Base-by-base conservation (phyloP, 331 rosid genomes). In the Malus hybrid region DNA sequence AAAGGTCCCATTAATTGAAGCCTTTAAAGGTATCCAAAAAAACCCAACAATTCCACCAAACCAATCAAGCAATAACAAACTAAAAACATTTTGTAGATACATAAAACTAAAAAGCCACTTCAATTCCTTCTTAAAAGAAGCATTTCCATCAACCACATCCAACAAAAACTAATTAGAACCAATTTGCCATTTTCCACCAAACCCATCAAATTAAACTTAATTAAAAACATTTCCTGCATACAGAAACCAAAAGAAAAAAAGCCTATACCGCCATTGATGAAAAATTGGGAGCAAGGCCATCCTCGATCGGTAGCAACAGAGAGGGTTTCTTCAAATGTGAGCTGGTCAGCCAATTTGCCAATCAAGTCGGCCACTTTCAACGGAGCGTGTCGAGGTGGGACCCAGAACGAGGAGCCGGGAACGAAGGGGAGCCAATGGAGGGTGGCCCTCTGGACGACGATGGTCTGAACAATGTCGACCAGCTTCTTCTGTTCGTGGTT, bases 331-430 rank as follows among this genome's bases (percentile, higher is more conserved):
- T 83, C 90, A 4, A 73, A 76, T 29, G 80, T 19, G 50, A 80
- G 73, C 1, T 75, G 80, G 31, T 69, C 74, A 5, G 84, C 62
- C 67, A 88, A 55, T 10, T 80, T 87, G 9, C 85, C 82, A 0
- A 90, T 85, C 74, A 93, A 81, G 54, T 90, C 84, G n/a, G 77
- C 76, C 13, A 90, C 86, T 62, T 83, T 81, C 6, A 85, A 28
- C 0, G 84, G 83, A 3, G 82, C 27, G 0, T 80, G 84, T 0
- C 93, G 86, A 2, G 98, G 98, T 14, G 98, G 97, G 80, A 93
- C 98, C 98, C 98, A 93, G 83, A 93, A 93, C 0, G 98, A 93
- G 20, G 94, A 90, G 0, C 98, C 96, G 1, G 98, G 98, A 0
- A 85, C 87, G 59, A 93, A 91, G 34, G 98, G 98, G 2, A 93